Conservation (phyloP, 2,329 filamentous ascomycete genomes). For the Fusarium anthophilum region DNA sequence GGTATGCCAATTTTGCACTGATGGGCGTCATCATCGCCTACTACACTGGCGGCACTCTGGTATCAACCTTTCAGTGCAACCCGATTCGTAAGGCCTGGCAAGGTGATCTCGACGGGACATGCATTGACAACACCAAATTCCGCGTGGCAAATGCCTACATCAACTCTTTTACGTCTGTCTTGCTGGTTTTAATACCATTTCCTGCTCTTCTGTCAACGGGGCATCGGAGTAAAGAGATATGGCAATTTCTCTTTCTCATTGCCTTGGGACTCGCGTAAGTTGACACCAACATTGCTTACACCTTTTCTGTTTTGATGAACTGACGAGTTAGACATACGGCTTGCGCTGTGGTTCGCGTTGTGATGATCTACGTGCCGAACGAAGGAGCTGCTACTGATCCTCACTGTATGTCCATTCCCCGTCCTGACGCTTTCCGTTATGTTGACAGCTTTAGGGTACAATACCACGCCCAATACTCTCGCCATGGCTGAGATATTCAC, state of each 20-base stretch:
- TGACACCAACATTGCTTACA: too few relatives aligned
- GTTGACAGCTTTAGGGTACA: neutral
- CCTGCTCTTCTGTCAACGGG: neutral
- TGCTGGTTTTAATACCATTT: neutral
- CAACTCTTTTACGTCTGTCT: neutral
- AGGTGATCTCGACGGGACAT: neutral
- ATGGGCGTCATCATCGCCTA: neutral
- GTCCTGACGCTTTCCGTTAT: fast-evolving
- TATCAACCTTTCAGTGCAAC: neutral
- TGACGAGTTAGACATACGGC: neutral
- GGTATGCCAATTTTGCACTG: neutral
- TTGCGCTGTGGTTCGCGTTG: neutral
- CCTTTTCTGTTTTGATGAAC: too few relatives aligned
- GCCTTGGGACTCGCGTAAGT: neutral
- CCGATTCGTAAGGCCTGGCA: neutral
- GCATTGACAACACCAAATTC: neutral
- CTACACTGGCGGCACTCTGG: neutral
- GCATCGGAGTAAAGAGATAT: neutral
- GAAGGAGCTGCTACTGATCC: neutral
- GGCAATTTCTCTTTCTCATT: neutral
- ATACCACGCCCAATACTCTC: neutral
- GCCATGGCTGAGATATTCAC: slow-evolving; percentile 6
- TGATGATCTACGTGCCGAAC: neutral
- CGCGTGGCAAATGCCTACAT: neutral
- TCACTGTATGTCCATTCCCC: neutral